phyloP scores from a whole-genome alignment of 2,329 filamentous ascomycete genomes.

The Pestalotiopsis fici region DNA sequence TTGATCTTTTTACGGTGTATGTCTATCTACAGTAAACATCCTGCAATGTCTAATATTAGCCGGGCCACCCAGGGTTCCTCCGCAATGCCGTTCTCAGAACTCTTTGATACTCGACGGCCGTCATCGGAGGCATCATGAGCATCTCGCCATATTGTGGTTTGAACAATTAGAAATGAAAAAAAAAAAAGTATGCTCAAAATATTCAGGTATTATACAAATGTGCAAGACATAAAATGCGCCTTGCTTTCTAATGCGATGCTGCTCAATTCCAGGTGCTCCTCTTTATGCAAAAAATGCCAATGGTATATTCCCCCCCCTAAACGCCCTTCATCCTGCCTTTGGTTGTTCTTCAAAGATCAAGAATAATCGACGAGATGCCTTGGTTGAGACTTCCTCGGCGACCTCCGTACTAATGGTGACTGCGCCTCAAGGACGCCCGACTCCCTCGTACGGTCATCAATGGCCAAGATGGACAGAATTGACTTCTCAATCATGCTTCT shows the following conservation, averaged over 20 bases:
- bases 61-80: no score
- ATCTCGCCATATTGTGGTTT: no score
- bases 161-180: no score
- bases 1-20: no score
- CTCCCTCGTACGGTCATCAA: slow-evolving; percentile 14
- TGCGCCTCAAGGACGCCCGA: neutral
- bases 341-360: neutral
- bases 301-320: neutral
- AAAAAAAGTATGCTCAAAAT: no score
- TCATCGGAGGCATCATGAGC: no score
- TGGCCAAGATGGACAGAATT: slow-evolving; percentile 28
- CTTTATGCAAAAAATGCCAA: neutral
- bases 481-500: slow-evolving; percentile 30
- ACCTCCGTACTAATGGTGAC: slow-evolving; percentile 21
- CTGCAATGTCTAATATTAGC: no score
- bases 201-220: neutral
- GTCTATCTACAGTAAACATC: no score
- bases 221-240: neutral
- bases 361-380: neutral
- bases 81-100: no score
- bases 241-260: neutral
- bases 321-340: neutral
- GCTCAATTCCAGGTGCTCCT: neutral
- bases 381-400: slow-evolving; percentile 18
- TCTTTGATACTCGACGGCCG: no score